Evolutionary conservation across 2,329 filamentous ascomycete species (phyloP), one percentile per base, ranked within the genome.

Genomic region (Xylogone sp.): DNA sequence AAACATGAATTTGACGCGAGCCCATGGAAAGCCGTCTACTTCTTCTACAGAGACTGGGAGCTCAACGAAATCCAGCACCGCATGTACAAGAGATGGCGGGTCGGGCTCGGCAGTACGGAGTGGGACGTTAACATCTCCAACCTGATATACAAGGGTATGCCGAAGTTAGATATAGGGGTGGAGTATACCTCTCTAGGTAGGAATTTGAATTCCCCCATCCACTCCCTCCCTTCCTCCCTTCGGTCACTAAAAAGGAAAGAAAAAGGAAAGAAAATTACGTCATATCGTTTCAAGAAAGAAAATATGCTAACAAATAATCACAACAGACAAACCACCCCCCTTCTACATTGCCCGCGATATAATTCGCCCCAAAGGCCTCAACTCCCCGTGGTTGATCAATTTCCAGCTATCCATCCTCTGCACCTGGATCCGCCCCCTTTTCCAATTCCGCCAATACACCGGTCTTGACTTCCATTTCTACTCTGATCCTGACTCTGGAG

Each of bases 31-130:
- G 0, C n/a, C n/a, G 56, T 56, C 13, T 58, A 56, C 22, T 59
- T 60, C 44, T 58, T 56, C 20, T 59, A 59, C 24, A 55, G 55
- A 2, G n/a, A 31, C 16, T 57, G 54, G 16, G 60, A 60, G 29
- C 59, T 55, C 13, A 3, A 46, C 5, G 3, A 54, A 1, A 56
- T 57, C 22, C 43, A 21, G 7, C 3, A 58, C n/a, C 50, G 55
- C 19, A 18, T 60, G 42, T 42, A 55, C 22, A 55, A 56, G 21
- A 43, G 47, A 16, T 59, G 53, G 50, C 53, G 58, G 52, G 51
- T 61, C 1, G 50, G 53, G 18, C 45, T 53, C 16, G 54, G 54
- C 2, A 22, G 50, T 27, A 52, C 42, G 5, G 58, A 53, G 20
- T 61, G 57, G 58, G 53, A 59, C 45, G 34, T 55, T 4, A 43